These are phyloP conservation scores for Debaryomyces castellii DNA, from an alignment of 805 yeast genomes.

Conservation along the genomic window DNA sequence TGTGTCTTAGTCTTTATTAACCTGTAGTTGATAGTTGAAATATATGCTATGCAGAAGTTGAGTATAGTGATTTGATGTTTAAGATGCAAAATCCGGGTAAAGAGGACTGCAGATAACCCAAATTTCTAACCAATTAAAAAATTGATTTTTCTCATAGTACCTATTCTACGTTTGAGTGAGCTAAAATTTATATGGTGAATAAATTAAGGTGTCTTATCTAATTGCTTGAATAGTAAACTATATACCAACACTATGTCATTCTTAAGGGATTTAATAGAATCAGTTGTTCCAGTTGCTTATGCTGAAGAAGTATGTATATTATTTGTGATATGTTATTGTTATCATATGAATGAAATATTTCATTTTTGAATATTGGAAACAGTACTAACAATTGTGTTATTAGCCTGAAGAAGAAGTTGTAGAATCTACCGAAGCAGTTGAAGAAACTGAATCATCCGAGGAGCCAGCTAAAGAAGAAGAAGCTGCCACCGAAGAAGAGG, in stretches of 20 bases:
- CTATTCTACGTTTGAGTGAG: conserved; percentile 1
- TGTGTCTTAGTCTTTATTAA: too few relatives aligned
- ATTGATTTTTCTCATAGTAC: conserved; percentile 23
- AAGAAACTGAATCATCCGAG: conserved; percentile 18
- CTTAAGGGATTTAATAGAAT: conserved; percentile 75
- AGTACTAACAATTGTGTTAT: conserved; percentile 12
- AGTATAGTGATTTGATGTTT: too few relatives aligned
- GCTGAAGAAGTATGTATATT: conserved; percentile 65
- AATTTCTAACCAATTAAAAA: conserved; percentile 23
- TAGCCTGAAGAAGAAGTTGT: conserved; percentile 27
- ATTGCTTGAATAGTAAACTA: background rate
- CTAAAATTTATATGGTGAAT: background rate
- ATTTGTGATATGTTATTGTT: background rate
- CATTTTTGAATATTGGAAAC: background rate
- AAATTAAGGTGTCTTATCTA: conserved; percentile 1
- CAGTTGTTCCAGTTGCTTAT: conserved; percentile 77
- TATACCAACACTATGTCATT: conserved; percentile 38
- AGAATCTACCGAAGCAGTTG: conserved; percentile 42
- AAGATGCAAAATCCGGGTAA: conserved; percentile 7
- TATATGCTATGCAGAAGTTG: too few relatives aligned
- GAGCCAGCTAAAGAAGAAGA: conserved; percentile 26
- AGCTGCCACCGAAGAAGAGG: conserved; percentile 45
- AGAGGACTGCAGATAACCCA: background rate
- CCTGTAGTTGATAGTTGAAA: too few relatives aligned
- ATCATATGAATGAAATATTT: background rate